Conservation (phyloP, 805 yeast genomes). For the Yarrowia deformans region DNA sequence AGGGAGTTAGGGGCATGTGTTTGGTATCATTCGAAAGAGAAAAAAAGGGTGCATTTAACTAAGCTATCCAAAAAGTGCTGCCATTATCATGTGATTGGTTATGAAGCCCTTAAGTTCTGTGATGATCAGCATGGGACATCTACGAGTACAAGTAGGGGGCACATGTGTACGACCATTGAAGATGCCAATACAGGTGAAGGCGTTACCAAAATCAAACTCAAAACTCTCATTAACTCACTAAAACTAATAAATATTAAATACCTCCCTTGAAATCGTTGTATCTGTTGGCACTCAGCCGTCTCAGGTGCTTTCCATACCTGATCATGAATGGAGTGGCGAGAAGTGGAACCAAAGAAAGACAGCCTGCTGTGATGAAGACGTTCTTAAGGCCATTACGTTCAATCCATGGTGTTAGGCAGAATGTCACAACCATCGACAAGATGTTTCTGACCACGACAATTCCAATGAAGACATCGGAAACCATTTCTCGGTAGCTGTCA, state of each 20-base stretch:
- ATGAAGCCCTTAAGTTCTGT: not conserved
- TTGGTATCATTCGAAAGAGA: not conserved
- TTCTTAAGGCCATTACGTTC: not conserved
- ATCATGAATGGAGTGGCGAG: not conserved
- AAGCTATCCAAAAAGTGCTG: too few relatives aligned
- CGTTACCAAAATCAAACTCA: too few relatives aligned
- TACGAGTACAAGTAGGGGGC: too few relatives aligned
- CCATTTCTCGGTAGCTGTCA: conserved; percentile 19
- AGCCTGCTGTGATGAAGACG: conserved; percentile 4
- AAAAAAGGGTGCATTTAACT: too few relatives aligned
- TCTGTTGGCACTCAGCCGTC: not conserved
- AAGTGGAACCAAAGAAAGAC: conserved; percentile 5
- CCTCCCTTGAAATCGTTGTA: not conserved
- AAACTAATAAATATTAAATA: conserved; percentile 8
- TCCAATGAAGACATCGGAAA: conserved; percentile 7
- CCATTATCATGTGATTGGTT: not conserved
- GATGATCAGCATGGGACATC: not conserved
- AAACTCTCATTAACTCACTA: not conserved
- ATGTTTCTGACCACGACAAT: conserved; percentile 24
- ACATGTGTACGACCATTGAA: too few relatives aligned
- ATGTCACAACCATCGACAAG: conserved; percentile 12
- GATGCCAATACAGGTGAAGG: too few relatives aligned
- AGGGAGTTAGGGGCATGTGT: not conserved
- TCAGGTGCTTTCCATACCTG: conserved; percentile 14
- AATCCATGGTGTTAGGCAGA: conserved; percentile 14